These are phyloP conservation scores for Musa acuminata DNA, from an alignment of 176 grass and related monocot genomes.

Conservation along the genomic window DNA sequence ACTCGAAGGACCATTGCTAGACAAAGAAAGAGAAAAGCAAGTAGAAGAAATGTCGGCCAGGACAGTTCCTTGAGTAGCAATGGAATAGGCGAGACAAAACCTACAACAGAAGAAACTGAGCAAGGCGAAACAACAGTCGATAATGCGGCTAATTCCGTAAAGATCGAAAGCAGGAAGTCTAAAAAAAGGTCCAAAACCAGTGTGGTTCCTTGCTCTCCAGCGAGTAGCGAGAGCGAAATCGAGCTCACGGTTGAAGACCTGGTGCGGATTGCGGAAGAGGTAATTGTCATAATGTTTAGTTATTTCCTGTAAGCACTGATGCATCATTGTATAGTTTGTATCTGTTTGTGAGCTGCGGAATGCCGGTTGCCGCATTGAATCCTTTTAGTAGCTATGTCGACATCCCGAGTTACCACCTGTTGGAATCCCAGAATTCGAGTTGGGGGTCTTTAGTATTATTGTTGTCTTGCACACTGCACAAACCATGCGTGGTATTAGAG, in stretches of 20 bases:
- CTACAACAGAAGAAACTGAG: conserved; percentile 9
- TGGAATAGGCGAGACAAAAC: background rate
- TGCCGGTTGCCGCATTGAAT: no score
- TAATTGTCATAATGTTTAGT: conserved; percentile 19
- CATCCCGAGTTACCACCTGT: no score
- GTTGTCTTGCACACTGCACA: no score
- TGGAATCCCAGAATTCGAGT: no score
- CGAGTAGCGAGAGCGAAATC: conserved; percentile 35
- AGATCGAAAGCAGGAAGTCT: conserved; percentile 32
- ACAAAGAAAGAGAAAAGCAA: conserved; percentile 30
- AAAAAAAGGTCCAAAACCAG: conserved; percentile 22
- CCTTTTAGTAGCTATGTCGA: no score
- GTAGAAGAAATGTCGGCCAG: conserved; percentile 29
- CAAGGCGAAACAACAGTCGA: conserved; percentile 28
- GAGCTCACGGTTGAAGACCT: conserved; percentile 80
- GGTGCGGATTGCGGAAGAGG: conserved; percentile 75
- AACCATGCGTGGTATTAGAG: no score
- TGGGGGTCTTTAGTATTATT: no score
- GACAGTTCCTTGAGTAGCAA: no score
- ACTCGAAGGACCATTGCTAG: conserved; percentile 20
- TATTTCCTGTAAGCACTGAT: background rate
- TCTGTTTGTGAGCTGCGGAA: background rate
- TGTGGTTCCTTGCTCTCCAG: conserved; percentile 13
- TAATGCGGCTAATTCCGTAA: background rate
- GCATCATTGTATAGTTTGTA: background rate